A percentile compares a stretch with the other conserved stretches of the same genome.
These are phyloP conservation scores for Nitzschia sp. DNA, from an alignment of 108 stramenopile genomes.

Conservation along the genomic window DNA sequence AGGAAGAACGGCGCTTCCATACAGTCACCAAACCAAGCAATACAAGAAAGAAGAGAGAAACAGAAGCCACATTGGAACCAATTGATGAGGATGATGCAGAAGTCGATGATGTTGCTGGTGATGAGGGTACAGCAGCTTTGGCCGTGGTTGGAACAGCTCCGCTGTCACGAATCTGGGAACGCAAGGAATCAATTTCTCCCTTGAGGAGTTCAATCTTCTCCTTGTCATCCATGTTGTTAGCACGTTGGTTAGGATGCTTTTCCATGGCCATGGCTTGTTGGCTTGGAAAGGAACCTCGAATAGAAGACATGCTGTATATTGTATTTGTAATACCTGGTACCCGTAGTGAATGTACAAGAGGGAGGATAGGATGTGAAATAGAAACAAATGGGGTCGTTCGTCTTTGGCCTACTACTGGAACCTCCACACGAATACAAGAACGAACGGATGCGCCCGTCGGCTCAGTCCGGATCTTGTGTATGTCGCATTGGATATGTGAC, in stretches of 20 bases:
- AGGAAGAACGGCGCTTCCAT: not conserved
- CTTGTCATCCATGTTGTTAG: conserved; percentile 5
- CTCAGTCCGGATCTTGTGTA: too few species aligned
- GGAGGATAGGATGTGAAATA: too few species aligned
- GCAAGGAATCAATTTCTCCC: conserved; percentile 12
- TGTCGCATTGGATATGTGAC: too few species aligned
- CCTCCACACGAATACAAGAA: too few species aligned
- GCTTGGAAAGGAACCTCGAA: not conserved
- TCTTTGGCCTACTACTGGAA: too few species aligned
- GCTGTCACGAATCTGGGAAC: conserved; percentile 2
- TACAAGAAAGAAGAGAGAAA: conserved; percentile 1
- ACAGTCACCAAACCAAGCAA: not conserved
- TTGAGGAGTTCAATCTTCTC: conserved; percentile 18
- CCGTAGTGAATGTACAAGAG: too few species aligned
- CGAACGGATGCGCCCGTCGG: too few species aligned
- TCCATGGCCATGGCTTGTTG: not conserved
- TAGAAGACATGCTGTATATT: not conserved
- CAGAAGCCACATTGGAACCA: not conserved
- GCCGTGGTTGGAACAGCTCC: not conserved
- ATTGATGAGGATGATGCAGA: not conserved
- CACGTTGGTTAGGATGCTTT: conserved; percentile 13
- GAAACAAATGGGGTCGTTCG: too few species aligned
- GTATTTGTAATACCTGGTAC: too few species aligned
- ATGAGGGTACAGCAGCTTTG: not conserved
- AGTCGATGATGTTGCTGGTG: not conserved